Evolutionary conservation across 306 rosid genomes (phyloP).

Genomic region (Casuarina equisetifolia): DNA sequence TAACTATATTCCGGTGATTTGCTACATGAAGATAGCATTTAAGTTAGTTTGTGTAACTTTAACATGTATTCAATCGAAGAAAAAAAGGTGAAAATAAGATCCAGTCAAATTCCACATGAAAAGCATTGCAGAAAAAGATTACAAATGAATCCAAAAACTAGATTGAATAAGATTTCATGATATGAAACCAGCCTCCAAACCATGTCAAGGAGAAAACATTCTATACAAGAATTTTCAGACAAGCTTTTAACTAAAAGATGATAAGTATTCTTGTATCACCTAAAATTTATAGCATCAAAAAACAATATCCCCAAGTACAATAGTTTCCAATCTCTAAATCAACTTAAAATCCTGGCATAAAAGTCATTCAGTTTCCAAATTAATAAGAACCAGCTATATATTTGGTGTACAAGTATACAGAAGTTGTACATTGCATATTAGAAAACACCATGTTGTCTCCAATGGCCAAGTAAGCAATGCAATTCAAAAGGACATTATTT

Average conservation of each 20-base stretch:
- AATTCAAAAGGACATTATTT: background rate
- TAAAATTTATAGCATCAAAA: background rate
- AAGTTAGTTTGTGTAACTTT: conserved; percentile 30
- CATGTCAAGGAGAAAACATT: background rate
- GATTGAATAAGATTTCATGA: background rate
- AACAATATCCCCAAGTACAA: background rate
- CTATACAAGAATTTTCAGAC: background rate
- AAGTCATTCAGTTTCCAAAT: background rate
- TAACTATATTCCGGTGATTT: conserved; percentile 95
- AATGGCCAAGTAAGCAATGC: background rate
- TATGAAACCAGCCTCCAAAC: background rate
- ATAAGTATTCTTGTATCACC: background rate
- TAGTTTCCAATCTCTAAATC: background rate
- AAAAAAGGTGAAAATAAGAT: background rate
- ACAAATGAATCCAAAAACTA: background rate
- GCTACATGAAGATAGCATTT: conserved; percentile 60
- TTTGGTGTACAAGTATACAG: background rate
- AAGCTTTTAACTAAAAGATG: background rate
- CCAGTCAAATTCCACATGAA: background rate
- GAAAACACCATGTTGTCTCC: background rate
- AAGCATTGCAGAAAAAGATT: background rate
- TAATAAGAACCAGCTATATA: background rate
- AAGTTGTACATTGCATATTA: background rate
- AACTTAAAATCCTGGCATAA: background rate
- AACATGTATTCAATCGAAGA: conserved; percentile 5